Conservation (phyloP, 805 yeast genomes). For the Spencermartinsiella europaea region DNA sequence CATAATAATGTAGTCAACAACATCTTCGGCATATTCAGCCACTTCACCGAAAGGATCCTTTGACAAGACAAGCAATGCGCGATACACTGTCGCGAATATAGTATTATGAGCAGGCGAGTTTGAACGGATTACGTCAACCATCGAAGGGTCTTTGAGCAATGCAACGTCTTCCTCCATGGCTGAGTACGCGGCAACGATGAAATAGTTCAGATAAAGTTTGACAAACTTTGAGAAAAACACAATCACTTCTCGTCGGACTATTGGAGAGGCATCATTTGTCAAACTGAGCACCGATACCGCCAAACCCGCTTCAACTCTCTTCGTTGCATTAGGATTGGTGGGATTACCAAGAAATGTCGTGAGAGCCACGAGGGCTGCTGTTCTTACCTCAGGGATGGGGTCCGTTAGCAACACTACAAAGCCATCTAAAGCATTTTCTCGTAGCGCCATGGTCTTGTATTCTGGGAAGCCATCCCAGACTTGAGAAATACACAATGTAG, state of each 20-base stretch:
- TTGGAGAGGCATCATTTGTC: conserved; percentile 81
- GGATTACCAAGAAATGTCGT: conserved; percentile 54
- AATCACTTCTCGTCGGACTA: conserved; percentile 81
- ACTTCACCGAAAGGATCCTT: conserved; percentile 89
- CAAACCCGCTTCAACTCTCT: conserved; percentile 52
- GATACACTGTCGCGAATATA: conserved; percentile 81
- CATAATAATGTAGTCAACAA: conserved; percentile 67
- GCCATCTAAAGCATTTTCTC: conserved; percentile 56
- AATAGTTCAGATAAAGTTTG: conserved; percentile 61
- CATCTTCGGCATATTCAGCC: conserved; percentile 60
- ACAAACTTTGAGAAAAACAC: conserved; percentile 74
- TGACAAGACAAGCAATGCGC: conserved; percentile 67
- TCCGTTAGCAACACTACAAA: conserved; percentile 57
- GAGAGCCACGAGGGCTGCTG: conserved; percentile 72
- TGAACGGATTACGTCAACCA: conserved; percentile 58
- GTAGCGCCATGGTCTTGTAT: conserved; percentile 64
- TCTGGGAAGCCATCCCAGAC: conserved; percentile 68
- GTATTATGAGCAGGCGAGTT: conserved; percentile 81
- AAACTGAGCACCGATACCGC: conserved; percentile 63
- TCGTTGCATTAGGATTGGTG: conserved; percentile 12
- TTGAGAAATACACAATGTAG: conserved; percentile 71
- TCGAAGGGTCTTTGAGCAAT: conserved; percentile 47
- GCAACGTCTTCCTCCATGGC: conserved; percentile 77
- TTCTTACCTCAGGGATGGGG: conserved; percentile 92
- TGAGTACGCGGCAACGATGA: conserved; percentile 80